Conservation (phyloP, 2,329 filamentous ascomycete species). For the Fusarium dimerum region DNA sequence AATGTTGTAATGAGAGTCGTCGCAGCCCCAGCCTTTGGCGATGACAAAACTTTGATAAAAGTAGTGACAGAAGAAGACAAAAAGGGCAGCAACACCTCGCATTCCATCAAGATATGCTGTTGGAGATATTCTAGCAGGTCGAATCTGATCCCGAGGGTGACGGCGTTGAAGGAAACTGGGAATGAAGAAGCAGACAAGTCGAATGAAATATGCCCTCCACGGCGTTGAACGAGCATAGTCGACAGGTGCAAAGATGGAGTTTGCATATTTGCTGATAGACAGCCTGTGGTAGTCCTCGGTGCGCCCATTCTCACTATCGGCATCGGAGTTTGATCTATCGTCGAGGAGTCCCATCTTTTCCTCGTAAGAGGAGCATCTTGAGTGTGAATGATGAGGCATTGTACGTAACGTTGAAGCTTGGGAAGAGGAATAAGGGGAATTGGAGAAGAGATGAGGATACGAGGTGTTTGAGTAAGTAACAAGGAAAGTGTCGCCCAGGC, state of each 20-base stretch:
- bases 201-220: constrained; percentile 40
- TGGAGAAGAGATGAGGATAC: not conserved
- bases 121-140: constrained; percentile 46
- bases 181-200: constrained; percentile 47
- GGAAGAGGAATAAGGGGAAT: constrained; percentile 1
- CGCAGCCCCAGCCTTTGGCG: constrained; percentile 50
- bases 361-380: constrained; percentile 40
- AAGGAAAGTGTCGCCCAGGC: constrained; percentile 1
- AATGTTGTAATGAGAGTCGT: constrained; percentile 45
- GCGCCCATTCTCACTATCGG: constrained; percentile 43
- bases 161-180: constrained; percentile 54
- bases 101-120: constrained; percentile 61
- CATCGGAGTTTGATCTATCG: constrained; percentile 44
- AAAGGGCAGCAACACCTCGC: constrained; percentile 55
- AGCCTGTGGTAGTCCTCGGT: constrained; percentile 40
- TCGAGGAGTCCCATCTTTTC: constrained; percentile 49
- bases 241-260: constrained; percentile 31
- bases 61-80: constrained; percentile 60
- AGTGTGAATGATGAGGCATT: constrained; percentile 43
- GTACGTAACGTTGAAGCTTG: constrained; percentile 20
- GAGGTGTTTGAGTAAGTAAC: constrained; percentile 3
- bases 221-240: constrained; percentile 35
- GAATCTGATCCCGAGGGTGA: constrained; percentile 42
- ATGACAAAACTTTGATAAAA: constrained; percentile 55
- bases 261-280: constrained; percentile 33